Percentiles rank a stretch among this genome's conserved stretches.
Evolutionary conservation across 805 yeast species (phyloP).

Genomic region (Maudiozyma serrabonitensis): DNA sequence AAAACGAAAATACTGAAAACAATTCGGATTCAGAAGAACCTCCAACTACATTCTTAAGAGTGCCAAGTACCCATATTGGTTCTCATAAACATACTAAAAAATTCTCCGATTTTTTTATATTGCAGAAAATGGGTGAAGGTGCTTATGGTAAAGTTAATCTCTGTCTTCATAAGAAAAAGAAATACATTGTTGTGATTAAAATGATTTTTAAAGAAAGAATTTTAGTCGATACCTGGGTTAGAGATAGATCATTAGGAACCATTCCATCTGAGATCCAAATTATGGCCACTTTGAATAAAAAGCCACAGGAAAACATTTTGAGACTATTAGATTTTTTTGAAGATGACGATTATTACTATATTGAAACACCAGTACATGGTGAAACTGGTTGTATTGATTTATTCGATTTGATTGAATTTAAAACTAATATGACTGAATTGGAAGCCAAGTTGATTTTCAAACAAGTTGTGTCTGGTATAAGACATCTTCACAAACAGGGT

Average conservation of each 20-base stretch:
- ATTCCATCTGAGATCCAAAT: constrained; percentile 95
- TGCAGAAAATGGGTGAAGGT: constrained; percentile 87
- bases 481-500: constrained; percentile 75
- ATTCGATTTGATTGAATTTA: constrained; percentile 84
- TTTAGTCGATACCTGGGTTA: constrained; percentile 93
- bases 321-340: constrained; percentile 85
- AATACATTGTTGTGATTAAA: constrained; percentile 68
- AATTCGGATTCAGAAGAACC: background rate
- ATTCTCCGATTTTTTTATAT: constrained; percentile 56
- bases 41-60: constrained; percentile 10
- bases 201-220: constrained; percentile 88
- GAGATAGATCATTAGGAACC: constrained; percentile 85
- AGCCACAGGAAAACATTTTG: constrained; percentile 83
- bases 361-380: constrained; percentile 89
- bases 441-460: constrained; percentile 72
- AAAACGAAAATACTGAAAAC: background rate
- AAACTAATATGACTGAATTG: constrained; percentile 65
- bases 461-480: constrained; percentile 71
- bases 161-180: constrained; percentile 56
- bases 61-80: constrained; percentile 41
- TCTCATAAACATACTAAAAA: constrained; percentile 58
- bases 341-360: constrained; percentile 78
- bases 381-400: constrained; percentile 83
- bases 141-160: constrained; percentile 92
- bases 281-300: constrained; percentile 66